Evolutionary conservation across 2,329 filamentous ascomycete genomes (phyloP).

Genomic region (Fusarium marasasianum): DNA sequence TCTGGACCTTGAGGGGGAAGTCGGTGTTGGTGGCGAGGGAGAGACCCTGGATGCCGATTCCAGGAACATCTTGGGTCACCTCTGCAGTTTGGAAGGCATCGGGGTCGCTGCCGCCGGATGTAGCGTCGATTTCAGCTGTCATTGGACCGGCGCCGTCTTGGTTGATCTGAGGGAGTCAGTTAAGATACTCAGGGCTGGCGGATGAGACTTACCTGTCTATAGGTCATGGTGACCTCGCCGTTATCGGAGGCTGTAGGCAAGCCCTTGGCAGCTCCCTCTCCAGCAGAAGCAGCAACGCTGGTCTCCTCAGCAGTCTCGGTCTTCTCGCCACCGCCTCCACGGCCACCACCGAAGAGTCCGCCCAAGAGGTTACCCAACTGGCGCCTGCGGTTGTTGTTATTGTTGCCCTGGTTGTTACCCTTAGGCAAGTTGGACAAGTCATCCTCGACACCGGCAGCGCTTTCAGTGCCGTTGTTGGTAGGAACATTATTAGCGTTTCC

Average conservation of each 20-base stretch:
- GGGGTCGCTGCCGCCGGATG: conserved; percentile 69
- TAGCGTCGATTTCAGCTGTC: conserved; percentile 67
- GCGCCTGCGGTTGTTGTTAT: conserved; percentile 32
- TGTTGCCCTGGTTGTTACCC: conserved; percentile 1
- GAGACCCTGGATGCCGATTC: conserved; percentile 63
- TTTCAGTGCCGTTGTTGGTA: conserved; percentile 27
- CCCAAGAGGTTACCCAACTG: conserved; percentile 39
- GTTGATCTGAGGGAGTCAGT: conserved; percentile 62
- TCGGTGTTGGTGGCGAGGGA: conserved; percentile 69
- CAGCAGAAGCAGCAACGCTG: conserved; percentile 63
- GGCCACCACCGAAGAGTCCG: conserved; percentile 40
- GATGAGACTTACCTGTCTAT: conserved; percentile 54
- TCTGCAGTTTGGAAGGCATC: conserved; percentile 67
- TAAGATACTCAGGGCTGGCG: fast-evolving
- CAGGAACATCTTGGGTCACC: conserved; percentile 70
- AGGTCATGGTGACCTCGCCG: conserved; percentile 70
- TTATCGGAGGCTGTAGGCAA: conserved; percentile 70
- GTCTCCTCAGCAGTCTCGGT: conserved; percentile 44
- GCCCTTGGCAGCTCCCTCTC: conserved; percentile 61
- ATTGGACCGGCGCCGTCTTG: conserved; percentile 75
- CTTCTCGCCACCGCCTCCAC: conserved; percentile 48
- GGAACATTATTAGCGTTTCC: not conserved
- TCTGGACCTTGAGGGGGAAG: conserved; percentile 71
- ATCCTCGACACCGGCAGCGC: conserved; percentile 54
- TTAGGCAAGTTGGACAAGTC: conserved; percentile 46